Base-by-base conservation (phyloP, 805 yeast genomes). In the Yarrowia keelungensis region DNA sequence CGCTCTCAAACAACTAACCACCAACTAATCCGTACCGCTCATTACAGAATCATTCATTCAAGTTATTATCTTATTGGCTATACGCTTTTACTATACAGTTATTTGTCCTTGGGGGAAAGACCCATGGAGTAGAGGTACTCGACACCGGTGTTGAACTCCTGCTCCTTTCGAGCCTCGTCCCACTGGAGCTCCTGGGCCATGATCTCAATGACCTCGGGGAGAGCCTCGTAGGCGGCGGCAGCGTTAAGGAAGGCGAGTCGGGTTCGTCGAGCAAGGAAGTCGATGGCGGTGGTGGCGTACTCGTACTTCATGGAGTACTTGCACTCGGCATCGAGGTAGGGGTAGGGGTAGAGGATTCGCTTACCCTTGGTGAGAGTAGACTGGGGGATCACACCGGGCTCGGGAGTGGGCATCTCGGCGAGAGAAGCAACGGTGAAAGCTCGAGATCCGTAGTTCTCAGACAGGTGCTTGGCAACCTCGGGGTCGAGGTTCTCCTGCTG, bases 201-300 rank as follows among this genome's bases (percentile, higher is more conserved):
- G 72, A 91, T 84, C 73, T 90, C 89, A 65, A 90, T 92, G 46
- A 94, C 97, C 71, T 89, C 89, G 71, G 92, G 96, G 69, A 93
- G 87, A 15, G 96, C 90, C 65, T 81, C 83, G 71, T 87, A 80
- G 14, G 98, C 97, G 72, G 89, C 92, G 78, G 87, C 87, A 50
- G 95, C 91, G 80, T 93, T 93, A 77, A 93, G 83, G 82, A 92
- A 94, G 2, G 97, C 97, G 77, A 91, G 87, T 80, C 98, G 87
- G 67, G 94, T 88, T 84, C 98, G 89, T 83, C 98, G 89, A 69
- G 97, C 91, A 72, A 93, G 83, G 83, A 93, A 92, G 79, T 93
- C 98, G 69, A 89, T 81, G 58, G 97, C 96, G 12, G 93, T 90
- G 81, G 96, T 85, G 51, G 91, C 87, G 78, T 92, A 91, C 81